A percentile compares a stretch with the other conserved stretches of the same genome.
phyloP scores from a whole-genome alignment of 2,329 filamentous ascomycete species.

The Aulographum hederae region DNA sequence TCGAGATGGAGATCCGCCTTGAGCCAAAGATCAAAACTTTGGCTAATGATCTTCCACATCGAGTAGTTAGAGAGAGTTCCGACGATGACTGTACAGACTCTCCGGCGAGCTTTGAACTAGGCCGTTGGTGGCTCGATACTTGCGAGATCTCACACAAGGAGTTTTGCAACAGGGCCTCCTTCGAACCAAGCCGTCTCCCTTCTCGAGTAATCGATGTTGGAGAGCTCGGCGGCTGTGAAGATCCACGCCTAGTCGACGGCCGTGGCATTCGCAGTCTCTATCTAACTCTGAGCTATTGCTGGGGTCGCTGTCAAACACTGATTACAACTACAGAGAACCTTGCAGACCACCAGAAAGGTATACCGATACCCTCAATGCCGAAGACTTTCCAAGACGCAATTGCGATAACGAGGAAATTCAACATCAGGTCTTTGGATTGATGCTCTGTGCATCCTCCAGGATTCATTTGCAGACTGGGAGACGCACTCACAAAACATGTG shows the following conservation, averaged over 20 bases:
- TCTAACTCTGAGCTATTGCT: conserved; percentile 7
- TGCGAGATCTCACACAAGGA: no score
- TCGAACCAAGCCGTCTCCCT: no score
- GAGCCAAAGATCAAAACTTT: no score
- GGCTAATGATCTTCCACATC: no score
- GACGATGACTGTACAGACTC: no score
- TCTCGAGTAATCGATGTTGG: neutral
- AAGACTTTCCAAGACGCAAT: conserved; percentile 17
- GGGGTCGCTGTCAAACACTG: conserved; percentile 3
- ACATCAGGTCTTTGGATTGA: conserved; percentile 19
- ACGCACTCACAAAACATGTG: conserved; percentile 2
- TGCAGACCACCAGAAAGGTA: conserved; percentile 1
- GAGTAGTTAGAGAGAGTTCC: no score
- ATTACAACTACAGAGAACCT: conserved; percentile 6
- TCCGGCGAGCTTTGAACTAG: no score
- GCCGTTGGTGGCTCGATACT: no score
- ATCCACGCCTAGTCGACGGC: neutral
- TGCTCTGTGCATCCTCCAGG: conserved; percentile 7
- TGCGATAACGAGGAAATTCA: conserved; percentile 14
- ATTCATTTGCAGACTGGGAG: conserved; percentile 1
- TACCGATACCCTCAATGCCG: conserved; percentile 7
- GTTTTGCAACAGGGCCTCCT: no score
- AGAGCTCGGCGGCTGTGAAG: neutral
- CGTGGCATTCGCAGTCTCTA: no score
- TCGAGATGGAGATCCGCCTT: no score